These are phyloP conservation scores for Omphalea diandra DNA, from an alignment of 441 rosid species.

Conservation along the genomic window DNA sequence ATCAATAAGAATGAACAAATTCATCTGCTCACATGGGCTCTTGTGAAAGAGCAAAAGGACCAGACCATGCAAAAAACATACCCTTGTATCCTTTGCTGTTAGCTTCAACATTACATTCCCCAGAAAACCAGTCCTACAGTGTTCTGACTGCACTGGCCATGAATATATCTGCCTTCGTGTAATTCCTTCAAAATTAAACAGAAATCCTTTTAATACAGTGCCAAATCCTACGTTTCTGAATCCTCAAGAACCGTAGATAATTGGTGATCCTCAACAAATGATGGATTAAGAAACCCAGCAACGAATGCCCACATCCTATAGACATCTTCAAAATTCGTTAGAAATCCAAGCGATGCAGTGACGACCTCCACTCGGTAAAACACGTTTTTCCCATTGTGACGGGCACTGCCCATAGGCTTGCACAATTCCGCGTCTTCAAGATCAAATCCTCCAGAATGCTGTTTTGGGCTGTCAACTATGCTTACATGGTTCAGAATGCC, in stretches of 20 bases:
- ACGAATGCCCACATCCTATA: conserved; percentile 84
- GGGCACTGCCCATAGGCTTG: conserved; percentile 51
- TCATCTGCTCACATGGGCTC: conserved; percentile 25
- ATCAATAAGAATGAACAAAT: conserved; percentile 34
- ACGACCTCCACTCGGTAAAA: conserved; percentile 74
- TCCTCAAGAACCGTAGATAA: conserved; percentile 43
- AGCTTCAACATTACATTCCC: conserved; percentile 11
- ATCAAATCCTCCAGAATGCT: conserved; percentile 32
- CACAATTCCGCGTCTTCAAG: conserved; percentile 53
- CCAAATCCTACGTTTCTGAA: conserved; percentile 33
- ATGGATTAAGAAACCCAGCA: conserved; percentile 75
- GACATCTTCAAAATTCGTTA: conserved; percentile 90
- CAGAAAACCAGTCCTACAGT: background rate
- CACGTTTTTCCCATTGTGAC: conserved; percentile 50
- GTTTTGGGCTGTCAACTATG: background rate
- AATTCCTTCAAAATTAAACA: conserved; percentile 14
- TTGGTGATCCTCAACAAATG: conserved; percentile 55
- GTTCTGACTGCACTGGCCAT: background rate
- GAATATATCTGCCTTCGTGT: background rate
- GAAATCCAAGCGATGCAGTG: conserved; percentile 87
- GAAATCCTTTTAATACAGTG: conserved; percentile 10
- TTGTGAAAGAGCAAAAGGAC: conserved; percentile 18
- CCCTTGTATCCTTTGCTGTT: conserved; percentile 22
- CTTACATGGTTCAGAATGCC: conserved; percentile 44
- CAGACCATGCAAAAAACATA: conserved; percentile 21